These are phyloP conservation scores for Rhinocladiella similis DNA, from an alignment of 2,329 filamentous ascomycete genomes.

Conservation along the genomic window DNA sequence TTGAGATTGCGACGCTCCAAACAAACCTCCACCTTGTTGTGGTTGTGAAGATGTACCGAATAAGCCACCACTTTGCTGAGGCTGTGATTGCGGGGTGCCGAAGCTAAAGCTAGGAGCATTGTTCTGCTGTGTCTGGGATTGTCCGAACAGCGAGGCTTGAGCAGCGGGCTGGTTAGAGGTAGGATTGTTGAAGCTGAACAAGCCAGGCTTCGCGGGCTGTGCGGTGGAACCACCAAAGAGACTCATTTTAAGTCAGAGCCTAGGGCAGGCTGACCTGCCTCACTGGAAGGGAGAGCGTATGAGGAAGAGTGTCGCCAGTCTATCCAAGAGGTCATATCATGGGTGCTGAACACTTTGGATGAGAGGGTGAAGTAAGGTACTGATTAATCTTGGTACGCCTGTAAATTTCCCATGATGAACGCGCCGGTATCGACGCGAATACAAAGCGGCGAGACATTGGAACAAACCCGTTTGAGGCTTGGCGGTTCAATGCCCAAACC, in stretches of 20 bases:
- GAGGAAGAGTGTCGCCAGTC: too few species aligned
- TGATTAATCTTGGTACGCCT: too few species aligned
- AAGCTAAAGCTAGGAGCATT: conserved; percentile 21
- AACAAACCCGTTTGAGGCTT: too few species aligned
- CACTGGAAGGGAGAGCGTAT: too few species aligned
- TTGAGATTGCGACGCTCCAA: conserved; percentile 26
- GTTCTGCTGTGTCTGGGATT: conserved; percentile 14
- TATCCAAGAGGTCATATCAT: too few species aligned
- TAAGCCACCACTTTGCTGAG: conserved; percentile 31
- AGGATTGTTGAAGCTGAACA: conserved; percentile 18
- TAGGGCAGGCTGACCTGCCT: not conserved
- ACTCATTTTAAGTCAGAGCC: conserved; percentile 7
- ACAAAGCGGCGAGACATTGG: too few species aligned
- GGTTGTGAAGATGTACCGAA: conserved; percentile 30
- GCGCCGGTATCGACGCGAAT: too few species aligned
- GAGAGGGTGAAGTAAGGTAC: too few species aligned
- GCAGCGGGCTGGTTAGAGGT: conserved; percentile 8
- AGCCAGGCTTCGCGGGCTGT: conserved; percentile 12
- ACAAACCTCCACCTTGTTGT: conserved; percentile 33
- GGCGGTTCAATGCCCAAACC: too few species aligned
- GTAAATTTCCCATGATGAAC: too few species aligned
- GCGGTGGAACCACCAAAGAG: conserved; percentile 14
- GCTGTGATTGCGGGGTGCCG: conserved; percentile 23
- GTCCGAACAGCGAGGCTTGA: conserved; percentile 19
- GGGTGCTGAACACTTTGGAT: too few species aligned